Percentiles rank a stretch among this genome's conserved stretches.
phyloP scores from a whole-genome alignment of 371 early-diverging fungal genomes.

The Vairimorpha apis region DNA sequence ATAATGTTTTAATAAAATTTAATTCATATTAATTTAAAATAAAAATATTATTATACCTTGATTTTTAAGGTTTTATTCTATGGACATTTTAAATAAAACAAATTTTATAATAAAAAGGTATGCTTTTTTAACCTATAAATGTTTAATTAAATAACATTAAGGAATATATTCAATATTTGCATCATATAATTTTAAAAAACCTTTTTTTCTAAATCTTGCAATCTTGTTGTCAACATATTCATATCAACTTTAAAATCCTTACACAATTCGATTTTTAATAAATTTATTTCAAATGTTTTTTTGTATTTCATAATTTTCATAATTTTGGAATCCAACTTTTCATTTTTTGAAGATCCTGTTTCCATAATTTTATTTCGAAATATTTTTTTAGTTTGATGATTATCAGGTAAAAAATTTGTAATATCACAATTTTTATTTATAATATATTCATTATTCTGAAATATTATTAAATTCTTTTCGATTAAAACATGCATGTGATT shows the following conservation, averaged over 20 bases:
- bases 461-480: neutral
- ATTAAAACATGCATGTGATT: neutral
- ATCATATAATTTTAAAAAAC: neutral
- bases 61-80: too few relatives aligned
- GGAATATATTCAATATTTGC: neutral
- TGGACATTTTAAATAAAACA: too few relatives aligned
- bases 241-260: neutral
- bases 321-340: neutral
- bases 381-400: neutral
- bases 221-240: neutral
- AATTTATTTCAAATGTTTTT: neutral
- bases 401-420: neutral
- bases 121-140: too few relatives aligned
- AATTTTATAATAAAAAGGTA: too few relatives aligned
- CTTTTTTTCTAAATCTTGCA: conserved; percentile 1
- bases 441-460: neutral
- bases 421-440: neutral
- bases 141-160: neutral
- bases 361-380: too few relatives aligned
- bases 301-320: neutral
- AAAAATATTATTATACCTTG: too few relatives aligned
- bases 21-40: too few relatives aligned
- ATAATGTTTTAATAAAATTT: too few relatives aligned
- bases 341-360: neutral
- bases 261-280: neutral